Base-by-base conservation (phyloP, 768 basidiomycete genomes). In the Leucosporidium yakuticum region DNA sequence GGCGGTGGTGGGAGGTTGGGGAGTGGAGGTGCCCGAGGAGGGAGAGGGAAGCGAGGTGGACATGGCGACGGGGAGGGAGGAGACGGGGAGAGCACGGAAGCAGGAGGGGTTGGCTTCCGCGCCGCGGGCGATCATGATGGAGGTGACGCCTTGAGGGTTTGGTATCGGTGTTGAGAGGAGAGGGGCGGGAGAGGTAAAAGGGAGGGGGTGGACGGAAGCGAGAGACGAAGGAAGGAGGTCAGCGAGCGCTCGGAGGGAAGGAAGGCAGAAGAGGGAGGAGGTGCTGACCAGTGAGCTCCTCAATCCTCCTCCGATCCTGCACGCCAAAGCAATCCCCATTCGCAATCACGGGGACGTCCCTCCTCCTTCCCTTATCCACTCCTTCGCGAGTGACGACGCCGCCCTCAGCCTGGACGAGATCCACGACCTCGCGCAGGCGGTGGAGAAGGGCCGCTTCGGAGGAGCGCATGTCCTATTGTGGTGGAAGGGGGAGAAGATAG, bases 51-150 rank as follows among this genome's bases (percentile, higher is more conserved):
- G 39, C 14, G 39, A 12, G 39, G 5, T 5, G 34, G 34, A 36
- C 6, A 36, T 5, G 34, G 34, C 34, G 34, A 15, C 14, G 6
- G 39, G 39, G 39, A 44, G 39, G 39, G 39, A 44, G 39, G 39
- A 44, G 39, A 44, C 11, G 2, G 39, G 39, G 14, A 44, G 39
- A 1, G 83, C 79, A 4, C 85, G 85, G 81, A 98, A 98, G 73
- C 91, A 88, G 0, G 89, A 87, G 0, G 92, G 91, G 78, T 98
- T 99, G 7, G 87, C 80, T 78, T 99, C 96, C 9, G 94, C 96
- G 1, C 88, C 92, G 8, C 93, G 88, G 27, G 96, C 96, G 50
- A 99, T 88, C 96, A 99, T 99, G 50, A 92, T 87, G 0, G 91
- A 93, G 74, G 89, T 85, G 17, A 91, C 91, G 4, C 87, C 88